Evolutionary conservation across 148 eudicot species (phyloP).

Genomic region (Limonium bicolor): DNA sequence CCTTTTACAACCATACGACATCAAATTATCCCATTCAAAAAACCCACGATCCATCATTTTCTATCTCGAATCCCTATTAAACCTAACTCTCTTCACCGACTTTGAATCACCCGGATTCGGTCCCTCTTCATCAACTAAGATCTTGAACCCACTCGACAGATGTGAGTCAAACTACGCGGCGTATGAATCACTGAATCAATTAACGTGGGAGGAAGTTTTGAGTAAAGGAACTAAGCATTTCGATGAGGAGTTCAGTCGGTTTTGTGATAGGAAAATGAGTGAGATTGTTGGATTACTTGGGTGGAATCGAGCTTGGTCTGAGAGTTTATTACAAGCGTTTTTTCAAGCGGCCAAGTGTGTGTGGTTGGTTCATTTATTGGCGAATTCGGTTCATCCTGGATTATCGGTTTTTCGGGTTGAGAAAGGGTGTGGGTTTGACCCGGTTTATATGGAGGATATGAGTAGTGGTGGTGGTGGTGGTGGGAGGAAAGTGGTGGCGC

Average conservation of each 20-base stretch:
- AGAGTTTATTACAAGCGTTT: constrained; percentile 72
- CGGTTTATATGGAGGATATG: constrained; percentile 88
- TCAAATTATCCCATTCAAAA: constrained; percentile 35
- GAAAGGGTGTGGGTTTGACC: constrained; percentile 41
- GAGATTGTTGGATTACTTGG: constrained; percentile 74
- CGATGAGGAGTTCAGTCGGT: constrained; percentile 76
- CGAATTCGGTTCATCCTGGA: constrained; percentile 74
- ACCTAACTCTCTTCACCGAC: constrained; percentile 43
- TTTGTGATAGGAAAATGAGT: constrained; percentile 91
- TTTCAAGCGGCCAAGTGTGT: constrained; percentile 74
- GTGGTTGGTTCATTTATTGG: constrained; percentile 78
- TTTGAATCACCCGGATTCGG: constrained; percentile 57
- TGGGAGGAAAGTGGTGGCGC: constrained; percentile 26
- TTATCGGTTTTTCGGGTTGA: constrained; percentile 61
- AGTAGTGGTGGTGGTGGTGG: constrained; percentile 40
- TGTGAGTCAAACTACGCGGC: constrained; percentile 42
- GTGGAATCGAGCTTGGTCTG: constrained; percentile 88
- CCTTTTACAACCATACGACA: constrained; percentile 45
- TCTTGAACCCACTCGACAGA: constrained; percentile 56
- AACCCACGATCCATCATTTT: constrained; percentile 33
- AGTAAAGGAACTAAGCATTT: constrained; percentile 75
- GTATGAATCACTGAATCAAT: constrained; percentile 17
- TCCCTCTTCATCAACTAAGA: constrained; percentile 13
- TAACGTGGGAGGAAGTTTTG: constrained; percentile 83
- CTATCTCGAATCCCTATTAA: constrained; percentile 62